A percentile compares a stretch with the other conserved stretches of the same genome.
phyloP scores from a whole-genome alignment of 495 filamentous ascomycete genomes.

The Pyrenula massariospora region DNA sequence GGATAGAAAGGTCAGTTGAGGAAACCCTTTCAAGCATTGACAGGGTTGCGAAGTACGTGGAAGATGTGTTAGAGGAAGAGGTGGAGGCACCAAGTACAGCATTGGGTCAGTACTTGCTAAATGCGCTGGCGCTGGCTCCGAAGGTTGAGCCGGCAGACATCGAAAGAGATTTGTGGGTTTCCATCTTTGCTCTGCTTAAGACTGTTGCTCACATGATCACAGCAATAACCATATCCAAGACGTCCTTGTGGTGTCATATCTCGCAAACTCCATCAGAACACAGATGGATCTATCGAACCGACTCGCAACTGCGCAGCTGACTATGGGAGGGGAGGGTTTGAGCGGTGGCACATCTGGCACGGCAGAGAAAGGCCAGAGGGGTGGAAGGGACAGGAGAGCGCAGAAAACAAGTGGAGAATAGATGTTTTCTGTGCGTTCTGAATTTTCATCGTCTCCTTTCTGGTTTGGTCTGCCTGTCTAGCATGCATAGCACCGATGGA shows the following conservation, averaged over 20 bases:
- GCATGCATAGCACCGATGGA: background rate
- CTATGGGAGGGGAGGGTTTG: conserved; percentile 43
- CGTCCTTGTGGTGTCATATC: conserved; percentile 89
- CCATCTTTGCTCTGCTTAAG: background rate
- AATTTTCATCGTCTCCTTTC: background rate
- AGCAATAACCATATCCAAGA: conserved; percentile 99
- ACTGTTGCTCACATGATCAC: conserved; percentile 40
- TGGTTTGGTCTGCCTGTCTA: background rate
- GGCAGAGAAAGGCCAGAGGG: conserved; percentile 32
- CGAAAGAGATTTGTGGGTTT: conserved; percentile 78
- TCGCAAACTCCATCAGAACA: conserved; percentile 96
- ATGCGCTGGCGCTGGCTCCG: conserved; percentile 79
- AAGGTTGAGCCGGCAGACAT: conserved; percentile 85
- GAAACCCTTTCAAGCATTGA: conserved; percentile 79
- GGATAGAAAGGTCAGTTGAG: conserved; percentile 71
- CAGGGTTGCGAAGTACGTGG: conserved; percentile 79
- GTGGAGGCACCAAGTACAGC: conserved; percentile 60
- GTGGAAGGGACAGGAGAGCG: conserved; percentile 24
- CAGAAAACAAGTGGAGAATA: conserved; percentile 7
- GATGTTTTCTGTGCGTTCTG: background rate
- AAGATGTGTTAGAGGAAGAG: conserved; percentile 56
- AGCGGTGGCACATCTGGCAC: conserved; percentile 23
- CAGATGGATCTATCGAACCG: conserved; percentile 97
- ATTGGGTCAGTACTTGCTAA: conserved; percentile 87
- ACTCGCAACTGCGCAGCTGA: conserved; percentile 73